These are phyloP conservation scores for Syzygium aqueum DNA, from an alignment of 345 rosid genomes.

Conservation along the genomic window DNA sequence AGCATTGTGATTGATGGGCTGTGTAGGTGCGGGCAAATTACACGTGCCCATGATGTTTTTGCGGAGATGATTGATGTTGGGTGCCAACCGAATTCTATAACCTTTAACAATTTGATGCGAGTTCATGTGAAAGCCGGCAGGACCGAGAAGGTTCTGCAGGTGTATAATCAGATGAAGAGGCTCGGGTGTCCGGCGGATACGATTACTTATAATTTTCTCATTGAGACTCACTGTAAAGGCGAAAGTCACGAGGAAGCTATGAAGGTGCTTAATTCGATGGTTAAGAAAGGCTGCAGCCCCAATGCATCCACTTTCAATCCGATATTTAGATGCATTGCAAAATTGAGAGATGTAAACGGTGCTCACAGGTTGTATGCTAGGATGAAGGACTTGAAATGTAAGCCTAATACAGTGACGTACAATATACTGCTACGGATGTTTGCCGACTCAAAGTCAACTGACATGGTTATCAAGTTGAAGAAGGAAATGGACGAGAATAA, in stretches of 20 bases:
- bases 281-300: constrained; percentile 48
- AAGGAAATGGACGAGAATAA: constrained; percentile 81
- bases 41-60: constrained; percentile 81
- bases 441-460: constrained; percentile 52
- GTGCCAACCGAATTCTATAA: constrained; percentile 59
- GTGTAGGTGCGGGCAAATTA: constrained; percentile 76
- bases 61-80: constrained; percentile 84
- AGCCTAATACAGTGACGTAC: constrained; percentile 59
- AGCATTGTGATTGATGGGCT: constrained; percentile 76
- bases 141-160: constrained; percentile 87
- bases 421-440: constrained; percentile 82
- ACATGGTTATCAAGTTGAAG: constrained; percentile 91
- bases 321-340: constrained; percentile 59
- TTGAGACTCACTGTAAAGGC: constrained; percentile 69
- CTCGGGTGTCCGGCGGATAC: constrained; percentile 57
- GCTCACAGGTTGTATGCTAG: constrained; percentile 64
- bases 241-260: constrained; percentile 53
- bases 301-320: constrained; percentile 71
- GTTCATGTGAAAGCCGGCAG: constrained; percentile 83
- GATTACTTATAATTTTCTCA: constrained; percentile 61
- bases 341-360: constrained; percentile 69
- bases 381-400: constrained; percentile 66
- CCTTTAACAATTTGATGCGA: constrained; percentile 83
- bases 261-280: constrained; percentile 62
- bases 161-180: constrained; percentile 86